Conservation (phyloP, 139 green algal genomes). For the Picochlorum sp. region DNA sequence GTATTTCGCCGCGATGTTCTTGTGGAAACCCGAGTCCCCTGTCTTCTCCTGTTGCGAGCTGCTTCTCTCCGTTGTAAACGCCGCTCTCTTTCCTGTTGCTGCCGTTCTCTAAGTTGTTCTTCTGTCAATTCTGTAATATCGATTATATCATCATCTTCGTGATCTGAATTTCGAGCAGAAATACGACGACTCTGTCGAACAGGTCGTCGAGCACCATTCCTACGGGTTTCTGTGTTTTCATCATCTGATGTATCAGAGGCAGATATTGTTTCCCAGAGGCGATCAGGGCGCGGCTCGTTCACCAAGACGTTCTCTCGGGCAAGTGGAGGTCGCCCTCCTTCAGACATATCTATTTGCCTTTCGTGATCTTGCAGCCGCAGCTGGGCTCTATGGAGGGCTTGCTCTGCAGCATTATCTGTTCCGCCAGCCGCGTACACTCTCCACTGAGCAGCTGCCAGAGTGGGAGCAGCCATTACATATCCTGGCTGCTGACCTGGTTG, state of each 20-base stretch:
- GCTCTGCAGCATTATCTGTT: slow-evolving; percentile 15
- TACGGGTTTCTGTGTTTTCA: slow-evolving; percentile 5
- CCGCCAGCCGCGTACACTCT: slow-evolving; percentile 21
- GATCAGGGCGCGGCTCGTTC: not conserved
- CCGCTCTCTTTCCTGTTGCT: not conserved
- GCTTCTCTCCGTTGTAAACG: slow-evolving; percentile 10
- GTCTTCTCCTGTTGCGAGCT: not conserved
- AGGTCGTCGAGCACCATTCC: not conserved
- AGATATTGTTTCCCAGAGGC: slow-evolving; percentile 3
- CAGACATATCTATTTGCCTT: not conserved
- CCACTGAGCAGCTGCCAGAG: slow-evolving; percentile 45
- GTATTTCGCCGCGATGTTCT: not conserved
- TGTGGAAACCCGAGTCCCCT: not conserved
- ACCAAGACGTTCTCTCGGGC: slow-evolving; percentile 3
- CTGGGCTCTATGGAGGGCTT: slow-evolving; percentile 18
- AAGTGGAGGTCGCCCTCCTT: not conserved
- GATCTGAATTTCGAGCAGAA: not conserved
- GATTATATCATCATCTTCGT: not conserved
- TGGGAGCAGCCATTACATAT: slow-evolving; percentile 37
- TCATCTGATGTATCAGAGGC: slow-evolving; percentile 8
- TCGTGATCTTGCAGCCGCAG: slow-evolving; percentile 24
- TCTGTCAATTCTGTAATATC: slow-evolving; percentile 6
- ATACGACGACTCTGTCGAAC: not conserved
- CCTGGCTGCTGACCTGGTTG: slow-evolving; percentile 22
- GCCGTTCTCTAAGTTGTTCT: slow-evolving; percentile 6